Base-by-base conservation (phyloP, 495 filamentous ascomycete genomes). In the Oidiodendron maius region DNA sequence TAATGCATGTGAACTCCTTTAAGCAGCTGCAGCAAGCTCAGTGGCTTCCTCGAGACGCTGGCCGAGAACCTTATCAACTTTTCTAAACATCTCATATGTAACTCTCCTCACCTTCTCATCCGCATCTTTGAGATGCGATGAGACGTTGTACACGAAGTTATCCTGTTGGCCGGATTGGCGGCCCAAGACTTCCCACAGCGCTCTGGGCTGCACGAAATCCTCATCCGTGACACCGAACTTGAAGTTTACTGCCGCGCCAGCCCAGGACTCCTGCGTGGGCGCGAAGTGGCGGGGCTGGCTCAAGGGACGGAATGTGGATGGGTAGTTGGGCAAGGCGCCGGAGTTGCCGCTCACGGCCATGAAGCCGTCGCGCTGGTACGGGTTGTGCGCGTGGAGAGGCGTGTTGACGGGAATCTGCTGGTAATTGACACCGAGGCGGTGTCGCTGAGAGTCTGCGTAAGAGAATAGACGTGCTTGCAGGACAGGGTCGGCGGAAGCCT, bases 401-500 rank as follows among this genome's bases (percentile, higher is more conserved):
- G 56, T 49, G 52, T 75, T 76, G 34, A 65, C 51, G 9, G 75
- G 81, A 2, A 85, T 67, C 49, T 80, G 75, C 40, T 83, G 75
- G 48, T 80, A 80, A 59, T 86, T 86, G 20, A 74, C 74, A 5
- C 84, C 85, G 22, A 87, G 70, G 1, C 84, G 76, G 61, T 87
- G 78, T 35, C 80, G 75, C 26, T 78, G 74, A 0, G 83, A 76
- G 51, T 88, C 84, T 2, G 77, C 76, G 59, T 87, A 87, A 37
- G 78, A 74, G 61, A 87, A 86, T 60, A 86, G 72, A 16, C 83
- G 73, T 30, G 77, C 78, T 61, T 87, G 84, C 1, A 89, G 71
- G 40, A 88, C 58, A 9, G 75, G 75, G 50, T 83, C 79, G 0
- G 74, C 71, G 8, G 68, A 69, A 23, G 82, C 71, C 42, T 82